These are phyloP conservation scores for Lactarius psammicola DNA, from an alignment of 768 basidiomycete species.

Conservation along the genomic window DNA sequence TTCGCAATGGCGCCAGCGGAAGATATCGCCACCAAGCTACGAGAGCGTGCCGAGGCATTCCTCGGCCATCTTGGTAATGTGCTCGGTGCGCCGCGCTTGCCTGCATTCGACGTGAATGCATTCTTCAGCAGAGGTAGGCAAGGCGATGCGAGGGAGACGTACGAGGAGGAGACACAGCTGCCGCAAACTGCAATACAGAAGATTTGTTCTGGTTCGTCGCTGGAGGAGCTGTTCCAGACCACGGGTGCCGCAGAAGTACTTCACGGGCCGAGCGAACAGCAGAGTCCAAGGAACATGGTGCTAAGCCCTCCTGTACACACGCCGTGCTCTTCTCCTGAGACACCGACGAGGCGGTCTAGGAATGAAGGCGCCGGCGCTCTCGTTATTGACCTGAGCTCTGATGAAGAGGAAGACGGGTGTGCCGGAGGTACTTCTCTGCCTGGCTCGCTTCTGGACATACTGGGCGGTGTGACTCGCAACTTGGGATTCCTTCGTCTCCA, in stretches of 20 bases:
- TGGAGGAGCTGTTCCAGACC: neutral
- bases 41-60: neutral
- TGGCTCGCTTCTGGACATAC: neutral
- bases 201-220: neutral
- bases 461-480: neutral
- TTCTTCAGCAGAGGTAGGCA: neutral
- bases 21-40: neutral
- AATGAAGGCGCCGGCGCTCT: neutral
- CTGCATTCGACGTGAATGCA: neutral
- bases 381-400: neutral
- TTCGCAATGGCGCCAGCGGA: neutral
- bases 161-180: neutral
- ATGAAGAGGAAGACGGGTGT: neutral
- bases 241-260: neutral
- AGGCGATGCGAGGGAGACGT: neutral
- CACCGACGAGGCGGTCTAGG: neutral
- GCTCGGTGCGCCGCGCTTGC: neutral
- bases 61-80: neutral
- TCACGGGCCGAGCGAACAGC: neutral
- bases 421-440: neutral
- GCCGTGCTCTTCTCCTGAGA: neutral
- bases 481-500: neutral
- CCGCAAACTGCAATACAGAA: too few relatives aligned
- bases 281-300: neutral
- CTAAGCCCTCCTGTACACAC: neutral